phyloP scores from a whole-genome alignment of 2,329 filamentous ascomycete genomes.

The Calonectria pseudoreteaudii region DNA sequence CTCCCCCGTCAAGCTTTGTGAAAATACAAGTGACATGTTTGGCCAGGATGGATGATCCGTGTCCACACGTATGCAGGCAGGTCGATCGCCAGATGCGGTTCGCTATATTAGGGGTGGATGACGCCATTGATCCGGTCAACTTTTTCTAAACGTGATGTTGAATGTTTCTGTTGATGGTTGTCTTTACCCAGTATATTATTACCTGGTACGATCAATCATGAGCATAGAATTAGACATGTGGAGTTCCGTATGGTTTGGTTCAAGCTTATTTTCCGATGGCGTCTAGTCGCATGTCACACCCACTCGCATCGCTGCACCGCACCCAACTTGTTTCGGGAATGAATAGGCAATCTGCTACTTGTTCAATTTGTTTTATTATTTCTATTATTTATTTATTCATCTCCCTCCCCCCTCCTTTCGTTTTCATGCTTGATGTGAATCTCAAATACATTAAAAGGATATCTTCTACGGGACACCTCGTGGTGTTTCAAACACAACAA shows the following conservation, averaged over 20 bases:
- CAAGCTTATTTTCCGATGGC: not conserved
- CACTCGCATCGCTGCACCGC: not conserved
- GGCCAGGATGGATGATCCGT: not conserved
- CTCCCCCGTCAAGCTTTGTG: not conserved
- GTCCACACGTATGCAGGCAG: not conserved
- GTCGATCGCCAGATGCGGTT: not conserved
- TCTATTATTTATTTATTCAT: no score
- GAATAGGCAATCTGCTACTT: not conserved
- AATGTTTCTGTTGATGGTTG: not conserved
- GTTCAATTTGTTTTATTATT: not conserved
- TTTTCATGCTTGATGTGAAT: no score
- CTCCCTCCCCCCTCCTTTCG: no score
- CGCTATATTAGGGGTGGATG: not conserved
- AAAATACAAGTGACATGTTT: not conserved
- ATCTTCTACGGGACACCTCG: no score
- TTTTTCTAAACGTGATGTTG: not conserved
- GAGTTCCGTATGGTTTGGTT: not conserved
- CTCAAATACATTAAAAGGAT: not conserved
- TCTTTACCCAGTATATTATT: not conserved
- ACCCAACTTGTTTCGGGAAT: not conserved
- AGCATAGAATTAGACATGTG: not conserved
- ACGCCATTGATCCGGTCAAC: not conserved
- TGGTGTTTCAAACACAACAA: not conserved
- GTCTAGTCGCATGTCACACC: not conserved
- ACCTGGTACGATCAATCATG: not conserved